Base-by-base conservation (phyloP, 257 asterid species). In the Jasminum sambac region DNA sequence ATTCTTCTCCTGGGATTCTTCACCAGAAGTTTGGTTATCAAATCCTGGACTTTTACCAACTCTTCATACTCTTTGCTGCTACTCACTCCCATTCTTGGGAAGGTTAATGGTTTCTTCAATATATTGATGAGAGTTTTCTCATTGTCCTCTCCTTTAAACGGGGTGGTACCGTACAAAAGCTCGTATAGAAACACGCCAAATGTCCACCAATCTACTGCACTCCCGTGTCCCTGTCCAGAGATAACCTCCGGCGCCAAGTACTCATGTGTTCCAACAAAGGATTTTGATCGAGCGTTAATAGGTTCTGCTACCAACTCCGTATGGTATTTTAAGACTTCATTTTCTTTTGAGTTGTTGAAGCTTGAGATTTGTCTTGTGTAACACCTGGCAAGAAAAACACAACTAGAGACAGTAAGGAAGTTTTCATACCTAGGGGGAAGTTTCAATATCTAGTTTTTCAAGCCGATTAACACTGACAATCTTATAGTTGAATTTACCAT, bases 201-300 rank as follows among this genome's bases (percentile, higher is more conserved):
- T 0, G 97, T 88, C 97, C 97, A 90, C 97, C 97, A 90, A 62
- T 90, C 97, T 34, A 90, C 97, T 1, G 96, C 90, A 61, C 94
- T 85, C 0, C 97, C 97, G 21, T 90, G 97, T 1, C 97, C 97
- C 55, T 90, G 94, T 0, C 97, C 97, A 6, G 91, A 84, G 41
- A 90, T 88, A 21, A 90, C 89, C 79, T 90, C 97, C 2, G 97
- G 97, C 2, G 97, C 97, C 23, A 90, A 71, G 58, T 90, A 90
- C 73, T 88, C 97, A 61, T 90, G 97, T 55, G 97, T 90, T 1
- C 97, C 97, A 1, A 90, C 96, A 26, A 90, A 90, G 0, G 97
- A 90, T 76, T 84, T 88, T 0, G 97, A 90, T 44, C 94, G 83
- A 0, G 89, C 88, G 7, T 85, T 85, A 0, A 87, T 70, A 0